Evolutionary conservation across 1,284 basidiomycete species (phyloP).

Genomic region (Cryptococcus sp.): DNA sequence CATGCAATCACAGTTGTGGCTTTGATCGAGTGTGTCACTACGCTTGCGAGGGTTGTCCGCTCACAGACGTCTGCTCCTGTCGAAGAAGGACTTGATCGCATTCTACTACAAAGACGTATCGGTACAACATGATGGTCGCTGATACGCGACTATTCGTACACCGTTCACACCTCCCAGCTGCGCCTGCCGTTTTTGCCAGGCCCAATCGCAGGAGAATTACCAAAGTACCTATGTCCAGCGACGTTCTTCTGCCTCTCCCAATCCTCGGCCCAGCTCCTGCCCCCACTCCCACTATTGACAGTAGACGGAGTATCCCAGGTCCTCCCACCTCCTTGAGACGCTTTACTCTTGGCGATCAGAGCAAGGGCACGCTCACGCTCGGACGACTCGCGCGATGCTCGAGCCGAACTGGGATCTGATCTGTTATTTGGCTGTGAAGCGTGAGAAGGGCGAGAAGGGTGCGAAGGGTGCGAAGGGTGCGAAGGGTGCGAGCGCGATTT

Average conservation of each 20-base stretch:
- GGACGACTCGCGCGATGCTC: slow-evolving; percentile 31
- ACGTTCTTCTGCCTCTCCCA: slow-evolving; percentile 46
- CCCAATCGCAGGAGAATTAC: neutral
- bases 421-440: neutral
- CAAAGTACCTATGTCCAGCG: slow-evolving; percentile 39
- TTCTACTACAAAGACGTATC: neutral
- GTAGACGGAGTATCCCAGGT: slow-evolving; percentile 39
- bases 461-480: slow-evolving; percentile 2
- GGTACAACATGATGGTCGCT: neutral
- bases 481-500: slow-evolving; percentile 5
- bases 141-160: too few relatives aligned
- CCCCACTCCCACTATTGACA: slow-evolving; percentile 13
- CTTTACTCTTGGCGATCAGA: slow-evolving; percentile 41
- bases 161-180: slow-evolving; percentile 1
- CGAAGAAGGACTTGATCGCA: too few relatives aligned
- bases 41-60: too few relatives aligned
- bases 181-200: neutral
- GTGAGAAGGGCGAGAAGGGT: neutral
- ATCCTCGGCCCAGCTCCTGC: slow-evolving; percentile 37
- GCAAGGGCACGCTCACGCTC: slow-evolving; percentile 52
- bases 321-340: neutral
- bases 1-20: too few relatives aligned
- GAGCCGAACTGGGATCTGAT: slow-evolving; percentile 18
- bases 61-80: too few relatives aligned
- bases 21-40: too few relatives aligned